Conservation (phyloP, 2,329 filamentous ascomycete species). For the Diaporthe ampelina region DNA sequence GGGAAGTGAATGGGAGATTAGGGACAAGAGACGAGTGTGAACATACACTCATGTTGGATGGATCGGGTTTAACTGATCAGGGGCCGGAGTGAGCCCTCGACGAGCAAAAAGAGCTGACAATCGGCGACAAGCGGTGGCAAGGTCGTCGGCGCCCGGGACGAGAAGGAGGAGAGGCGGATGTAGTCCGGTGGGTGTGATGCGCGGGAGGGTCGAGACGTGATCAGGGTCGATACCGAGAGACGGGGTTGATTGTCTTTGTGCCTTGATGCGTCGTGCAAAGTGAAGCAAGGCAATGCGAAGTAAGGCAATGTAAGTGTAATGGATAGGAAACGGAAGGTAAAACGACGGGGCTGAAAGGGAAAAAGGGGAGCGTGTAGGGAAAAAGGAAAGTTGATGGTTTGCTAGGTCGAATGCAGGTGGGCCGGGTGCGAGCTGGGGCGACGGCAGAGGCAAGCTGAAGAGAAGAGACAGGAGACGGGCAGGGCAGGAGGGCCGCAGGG, state of each 20-base stretch:
- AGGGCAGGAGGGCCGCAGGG: conserved; percentile 6
- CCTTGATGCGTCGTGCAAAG: not conserved
- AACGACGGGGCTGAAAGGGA: conserved; percentile 13
- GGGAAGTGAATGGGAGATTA: not conserved
- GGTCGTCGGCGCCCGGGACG: conserved; percentile 9
- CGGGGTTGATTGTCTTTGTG: not conserved
- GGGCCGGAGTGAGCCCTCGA: conserved; percentile 34
- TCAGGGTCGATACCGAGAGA: not conserved
- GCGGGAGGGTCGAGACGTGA: not conserved
- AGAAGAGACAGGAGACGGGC: not conserved
- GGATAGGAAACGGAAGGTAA: conserved; percentile 17
- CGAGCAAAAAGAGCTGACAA: not conserved
- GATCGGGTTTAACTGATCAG: not conserved
- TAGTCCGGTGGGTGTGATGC: not conserved
- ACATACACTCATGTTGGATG: conserved; percentile 65
- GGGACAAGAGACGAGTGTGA: conserved; percentile 48
- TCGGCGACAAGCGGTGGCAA: conserved; percentile 11
- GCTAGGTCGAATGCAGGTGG: conserved; percentile 20
- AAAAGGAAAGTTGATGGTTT: conserved; percentile 24
- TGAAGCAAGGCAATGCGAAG: not conserved
- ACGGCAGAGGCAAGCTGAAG: conserved; percentile 3
- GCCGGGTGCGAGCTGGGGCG: conserved; percentile 9
- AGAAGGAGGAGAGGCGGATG: not conserved
- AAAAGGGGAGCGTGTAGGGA: conserved; percentile 13
- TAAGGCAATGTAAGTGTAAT: conserved; percentile 1